phyloP scores from a whole-genome alignment of 257 asterid genomes.

The Thymus quinquecostatus region DNA sequence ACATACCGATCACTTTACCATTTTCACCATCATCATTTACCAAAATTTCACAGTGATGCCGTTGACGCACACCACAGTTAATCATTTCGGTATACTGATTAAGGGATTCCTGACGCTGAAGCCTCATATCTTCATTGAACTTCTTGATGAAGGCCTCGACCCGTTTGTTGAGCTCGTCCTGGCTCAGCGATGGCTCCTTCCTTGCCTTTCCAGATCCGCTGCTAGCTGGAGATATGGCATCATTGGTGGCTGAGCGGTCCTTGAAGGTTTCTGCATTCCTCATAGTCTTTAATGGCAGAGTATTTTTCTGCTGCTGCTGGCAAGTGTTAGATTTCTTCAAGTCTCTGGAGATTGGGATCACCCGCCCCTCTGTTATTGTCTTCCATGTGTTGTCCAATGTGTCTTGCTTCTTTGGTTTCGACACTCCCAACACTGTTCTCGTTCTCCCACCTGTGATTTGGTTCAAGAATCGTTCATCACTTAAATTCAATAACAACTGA shows the following conservation, averaged over 20 bases:
- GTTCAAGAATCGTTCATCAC: background rate
- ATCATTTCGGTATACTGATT: constrained; percentile 62
- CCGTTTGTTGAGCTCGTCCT: constrained; percentile 71
- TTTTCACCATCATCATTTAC: background rate
- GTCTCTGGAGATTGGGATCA: constrained; percentile 72
- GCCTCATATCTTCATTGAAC: constrained; percentile 84
- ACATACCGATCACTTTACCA: background rate
- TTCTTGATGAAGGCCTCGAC: constrained; percentile 86
- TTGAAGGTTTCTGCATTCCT: constrained; percentile 65
- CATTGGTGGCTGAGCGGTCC: constrained; percentile 33
- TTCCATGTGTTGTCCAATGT: constrained; percentile 88
- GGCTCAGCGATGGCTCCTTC: constrained; percentile 68
- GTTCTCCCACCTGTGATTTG: constrained; percentile 58
- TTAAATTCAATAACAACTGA: no score
- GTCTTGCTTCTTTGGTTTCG: constrained; percentile 63
- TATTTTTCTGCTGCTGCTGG: constrained; percentile 27
- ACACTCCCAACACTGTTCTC: constrained; percentile 61
- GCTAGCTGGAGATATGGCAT: constrained; percentile 19
- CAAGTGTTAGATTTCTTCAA: constrained; percentile 75
- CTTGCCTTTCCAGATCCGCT: constrained; percentile 50
- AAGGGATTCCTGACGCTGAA: constrained; percentile 76
- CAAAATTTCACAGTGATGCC: background rate
- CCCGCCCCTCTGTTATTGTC: constrained; percentile 79
- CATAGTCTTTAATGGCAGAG: constrained; percentile 47
- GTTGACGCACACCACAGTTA: constrained; percentile 38